These are phyloP conservation scores for Lyophyllum semitale DNA, from an alignment of 768 basidiomycete genomes.

Conservation along the genomic window DNA sequence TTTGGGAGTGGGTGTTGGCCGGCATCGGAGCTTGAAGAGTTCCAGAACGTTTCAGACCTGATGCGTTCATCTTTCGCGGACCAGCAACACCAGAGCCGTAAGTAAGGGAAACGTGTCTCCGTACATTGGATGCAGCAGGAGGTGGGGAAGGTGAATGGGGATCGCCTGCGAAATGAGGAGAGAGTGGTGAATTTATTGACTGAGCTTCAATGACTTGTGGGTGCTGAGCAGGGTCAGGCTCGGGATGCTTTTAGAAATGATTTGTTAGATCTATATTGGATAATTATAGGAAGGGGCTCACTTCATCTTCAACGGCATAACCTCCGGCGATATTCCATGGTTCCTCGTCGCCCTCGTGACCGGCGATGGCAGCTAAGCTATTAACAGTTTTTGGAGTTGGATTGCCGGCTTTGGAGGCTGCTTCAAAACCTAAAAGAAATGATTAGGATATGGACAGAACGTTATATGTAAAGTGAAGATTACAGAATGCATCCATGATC, in stretches of 20 bases:
- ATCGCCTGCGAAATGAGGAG: conserved; percentile 57
- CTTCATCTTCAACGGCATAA: conserved; percentile 68
- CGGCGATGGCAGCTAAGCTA: conserved; percentile 82
- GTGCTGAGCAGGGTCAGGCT: conserved; percentile 36
- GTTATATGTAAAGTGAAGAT: conserved; percentile 13
- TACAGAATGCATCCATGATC: conserved; percentile 23
- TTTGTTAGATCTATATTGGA: conserved; percentile 5
- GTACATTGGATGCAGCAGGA: conserved; percentile 68
- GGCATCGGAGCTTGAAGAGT: conserved; percentile 64
- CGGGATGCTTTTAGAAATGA: conserved; percentile 21
- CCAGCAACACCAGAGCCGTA: conserved; percentile 61
- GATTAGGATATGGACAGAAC: conserved; percentile 11
- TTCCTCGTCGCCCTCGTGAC: conserved; percentile 86
- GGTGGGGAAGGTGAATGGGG: conserved; percentile 68
- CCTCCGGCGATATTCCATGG: conserved; percentile 75
- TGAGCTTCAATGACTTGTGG: conserved; percentile 54
- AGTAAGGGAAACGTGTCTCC: conserved; percentile 80
- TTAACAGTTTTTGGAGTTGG: conserved; percentile 75
- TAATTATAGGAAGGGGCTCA: conserved; percentile 26
- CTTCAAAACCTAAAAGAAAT: conserved; percentile 48
- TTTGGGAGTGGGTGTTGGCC: conserved; percentile 37
- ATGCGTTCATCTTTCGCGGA: conserved; percentile 46
- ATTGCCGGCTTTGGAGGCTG: conserved; percentile 56
- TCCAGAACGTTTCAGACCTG: conserved; percentile 73
- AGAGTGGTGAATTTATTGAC: conserved; percentile 56